Conservation (phyloP, 2,329 filamentous ascomycete species). For the Blastomyces gilchristii region DNA sequence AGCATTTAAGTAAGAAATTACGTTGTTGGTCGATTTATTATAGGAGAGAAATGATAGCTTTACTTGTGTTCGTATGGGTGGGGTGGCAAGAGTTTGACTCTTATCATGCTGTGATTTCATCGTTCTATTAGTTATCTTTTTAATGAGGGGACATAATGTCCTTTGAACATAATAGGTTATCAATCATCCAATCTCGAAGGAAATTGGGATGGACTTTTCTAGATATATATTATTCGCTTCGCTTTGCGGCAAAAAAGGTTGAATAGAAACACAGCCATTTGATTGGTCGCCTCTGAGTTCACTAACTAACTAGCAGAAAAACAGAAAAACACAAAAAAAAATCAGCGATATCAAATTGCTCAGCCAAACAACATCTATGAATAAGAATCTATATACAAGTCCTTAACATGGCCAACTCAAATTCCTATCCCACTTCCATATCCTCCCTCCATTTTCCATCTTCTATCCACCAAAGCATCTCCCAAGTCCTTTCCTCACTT, state of each 20-base stretch:
- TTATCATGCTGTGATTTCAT: background rate
- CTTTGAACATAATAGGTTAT: background rate
- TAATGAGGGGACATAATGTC: background rate
- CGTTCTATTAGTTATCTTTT: background rate
- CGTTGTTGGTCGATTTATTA: background rate
- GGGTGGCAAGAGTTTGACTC: background rate
- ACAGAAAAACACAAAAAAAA: background rate
- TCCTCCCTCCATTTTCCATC: slow-evolving; percentile 45
- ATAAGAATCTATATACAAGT: background rate
- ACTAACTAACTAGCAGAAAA: background rate
- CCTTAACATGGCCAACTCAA: slow-evolving; percentile 20
- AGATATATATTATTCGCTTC: too few species aligned
- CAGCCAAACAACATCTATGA: background rate
- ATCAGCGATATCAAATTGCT: too few species aligned
- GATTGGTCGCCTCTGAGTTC: background rate
- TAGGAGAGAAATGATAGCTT: background rate
- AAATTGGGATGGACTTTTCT: background rate
- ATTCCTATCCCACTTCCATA: slow-evolving; percentile 27
- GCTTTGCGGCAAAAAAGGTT: background rate
- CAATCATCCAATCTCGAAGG: background rate
- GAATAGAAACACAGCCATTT: background rate
- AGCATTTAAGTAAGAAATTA: too few species aligned
- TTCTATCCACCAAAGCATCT: slow-evolving; percentile 51
- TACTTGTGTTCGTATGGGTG: too few species aligned
- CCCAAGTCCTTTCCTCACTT: slow-evolving; percentile 58